A percentile compares a stretch with the other conserved stretches of the same genome.
Evolutionary conservation across 2,329 filamentous ascomycete species (phyloP).

Genomic region (Ceratocystis smalleyi): DNA sequence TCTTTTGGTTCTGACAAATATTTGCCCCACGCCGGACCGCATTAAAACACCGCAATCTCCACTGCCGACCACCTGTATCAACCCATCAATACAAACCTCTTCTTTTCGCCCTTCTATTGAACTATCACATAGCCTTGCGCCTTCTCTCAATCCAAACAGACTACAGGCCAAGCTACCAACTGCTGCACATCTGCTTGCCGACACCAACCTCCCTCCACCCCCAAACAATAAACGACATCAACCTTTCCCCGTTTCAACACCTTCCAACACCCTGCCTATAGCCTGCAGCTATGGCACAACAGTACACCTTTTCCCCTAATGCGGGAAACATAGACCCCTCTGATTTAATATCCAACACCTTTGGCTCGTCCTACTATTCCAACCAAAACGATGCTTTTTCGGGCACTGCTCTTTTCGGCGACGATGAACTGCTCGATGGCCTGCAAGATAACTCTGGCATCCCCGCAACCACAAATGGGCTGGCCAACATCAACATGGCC

Average conservation of each 20-base stretch:
- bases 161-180: not conserved
- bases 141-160: not conserved
- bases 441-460: slow-evolving; percentile 41
- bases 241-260: not conserved
- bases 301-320: slow-evolving; percentile 11
- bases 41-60: slow-evolving; percentile 4
- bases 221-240: not conserved
- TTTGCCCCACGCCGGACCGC: not conserved
- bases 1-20: slow-evolving; percentile 5
- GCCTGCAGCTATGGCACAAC: slow-evolving; percentile 13
- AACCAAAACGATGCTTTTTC: slow-evolving; percentile 47
- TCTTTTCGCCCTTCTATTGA: not conserved
- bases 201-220: not conserved
- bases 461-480: slow-evolving; percentile 40
- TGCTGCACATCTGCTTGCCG: not conserved
- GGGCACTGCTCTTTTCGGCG: slow-evolving; percentile 62
- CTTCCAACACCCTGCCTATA: not conserved
- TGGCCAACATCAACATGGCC: slow-evolving; percentile 40
- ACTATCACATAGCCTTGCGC: not conserved
- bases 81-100: not conserved
- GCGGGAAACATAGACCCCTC: slow-evolving; percentile 9
- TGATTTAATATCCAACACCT: slow-evolving; percentile 8
- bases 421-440: slow-evolving; percentile 75
- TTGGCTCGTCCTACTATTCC: slow-evolving; percentile 12
- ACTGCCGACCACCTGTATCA: not conserved